phyloP scores from a whole-genome alignment of 345 rosid species.

The Combretum micranthum region DNA sequence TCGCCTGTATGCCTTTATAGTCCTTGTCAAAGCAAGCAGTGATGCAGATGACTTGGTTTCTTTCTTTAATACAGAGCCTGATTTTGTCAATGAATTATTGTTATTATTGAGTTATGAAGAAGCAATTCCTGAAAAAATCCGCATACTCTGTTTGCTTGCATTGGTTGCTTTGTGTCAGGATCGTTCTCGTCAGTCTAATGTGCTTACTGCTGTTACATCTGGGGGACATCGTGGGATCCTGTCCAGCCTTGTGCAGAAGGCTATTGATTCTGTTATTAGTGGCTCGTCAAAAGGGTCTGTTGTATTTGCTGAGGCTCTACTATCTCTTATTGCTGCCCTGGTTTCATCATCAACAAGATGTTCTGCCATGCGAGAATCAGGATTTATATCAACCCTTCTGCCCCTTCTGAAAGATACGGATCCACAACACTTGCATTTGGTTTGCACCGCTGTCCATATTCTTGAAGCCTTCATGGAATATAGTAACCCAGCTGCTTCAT shows the following conservation, averaged over 20 bases:
- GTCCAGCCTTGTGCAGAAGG: conserved; percentile 87
- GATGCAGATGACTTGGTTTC: conserved; percentile 72
- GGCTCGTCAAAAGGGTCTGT: conserved; percentile 72
- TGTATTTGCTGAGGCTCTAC: conserved; percentile 77
- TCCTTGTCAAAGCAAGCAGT: conserved; percentile 81
- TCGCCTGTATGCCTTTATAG: conserved; percentile 86
- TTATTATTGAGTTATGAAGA: conserved; percentile 75
- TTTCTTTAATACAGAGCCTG: conserved; percentile 88
- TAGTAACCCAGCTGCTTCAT: conserved; percentile 86
- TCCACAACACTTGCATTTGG: conserved; percentile 90
- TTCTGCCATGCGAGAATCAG: conserved; percentile 94
- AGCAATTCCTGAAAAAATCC: conserved; percentile 80
- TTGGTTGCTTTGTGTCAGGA: conserved; percentile 92
- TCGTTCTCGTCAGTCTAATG: conserved; percentile 75
- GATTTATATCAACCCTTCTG: conserved; percentile 81
- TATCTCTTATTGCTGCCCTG: conserved; percentile 84
- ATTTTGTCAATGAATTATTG: conserved; percentile 83
- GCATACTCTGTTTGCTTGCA: conserved; percentile 65
- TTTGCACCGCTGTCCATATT: conserved; percentile 78
- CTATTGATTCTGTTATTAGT: conserved; percentile 67
- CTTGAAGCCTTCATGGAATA: conserved; percentile 94
- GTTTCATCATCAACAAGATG: conserved; percentile 90
- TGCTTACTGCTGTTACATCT: conserved; percentile 85
- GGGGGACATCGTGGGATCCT: conserved; percentile 89
- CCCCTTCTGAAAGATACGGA: conserved; percentile 93